Percentiles rank a stretch among this genome's conserved stretches.
phyloP scores from a whole-genome alignment of 495 filamentous ascomycete genomes.

The Neurospora africana region DNA sequence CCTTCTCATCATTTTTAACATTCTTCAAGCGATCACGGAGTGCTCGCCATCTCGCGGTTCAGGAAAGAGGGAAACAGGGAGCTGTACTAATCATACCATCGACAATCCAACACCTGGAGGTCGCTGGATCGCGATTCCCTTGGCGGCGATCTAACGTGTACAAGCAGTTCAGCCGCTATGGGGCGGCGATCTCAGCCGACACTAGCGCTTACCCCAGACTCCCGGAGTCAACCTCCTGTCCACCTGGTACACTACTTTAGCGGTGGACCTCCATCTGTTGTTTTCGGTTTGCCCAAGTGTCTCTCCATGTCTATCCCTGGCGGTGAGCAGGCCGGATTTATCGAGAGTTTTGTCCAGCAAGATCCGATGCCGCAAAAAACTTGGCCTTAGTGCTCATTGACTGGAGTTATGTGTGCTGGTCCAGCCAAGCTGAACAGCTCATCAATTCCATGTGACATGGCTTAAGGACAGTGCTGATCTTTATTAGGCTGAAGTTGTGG shows the following conservation, averaged over 20 bases:
- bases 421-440: neutral
- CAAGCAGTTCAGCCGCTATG: neutral
- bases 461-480: neutral
- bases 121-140: neutral
- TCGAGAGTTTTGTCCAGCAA: neutral
- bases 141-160: neutral
- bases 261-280: neutral
- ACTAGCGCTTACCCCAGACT: neutral
- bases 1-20: neutral
- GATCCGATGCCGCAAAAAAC: neutral
- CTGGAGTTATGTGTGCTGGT: neutral
- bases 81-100: neutral
- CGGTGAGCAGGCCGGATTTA: neutral
- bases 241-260: neutral
- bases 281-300: neutral
- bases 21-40: neutral
- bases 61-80: neutral
- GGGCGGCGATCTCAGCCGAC: neutral
- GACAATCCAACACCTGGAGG: neutral
- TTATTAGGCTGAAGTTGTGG: neutral
- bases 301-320: neutral
- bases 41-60: neutral
- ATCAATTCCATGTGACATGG: neutral
- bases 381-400: neutral
- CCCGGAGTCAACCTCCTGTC: neutral